Percentiles rank a stretch among this genome's conserved stretches.
These are phyloP conservation scores for Ogataea naganishii DNA, from an alignment of 805 yeast species.

Conservation along the genomic window DNA sequence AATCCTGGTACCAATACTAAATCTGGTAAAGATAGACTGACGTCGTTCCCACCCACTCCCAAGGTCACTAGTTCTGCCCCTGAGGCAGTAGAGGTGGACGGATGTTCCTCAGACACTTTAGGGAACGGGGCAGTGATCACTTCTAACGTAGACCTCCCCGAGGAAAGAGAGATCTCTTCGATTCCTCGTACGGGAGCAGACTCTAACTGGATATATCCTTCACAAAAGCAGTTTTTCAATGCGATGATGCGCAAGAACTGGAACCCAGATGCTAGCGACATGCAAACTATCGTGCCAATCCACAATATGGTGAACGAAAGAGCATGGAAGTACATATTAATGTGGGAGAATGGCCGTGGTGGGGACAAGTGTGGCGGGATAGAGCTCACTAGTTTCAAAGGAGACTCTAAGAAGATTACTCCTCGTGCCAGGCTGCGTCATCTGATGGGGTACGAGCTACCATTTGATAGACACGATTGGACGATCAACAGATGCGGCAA, in stretches of 20 bases:
- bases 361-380: slow-evolving; percentile 76
- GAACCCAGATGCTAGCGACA: slow-evolving; percentile 73
- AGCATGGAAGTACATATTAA: slow-evolving; percentile 77
- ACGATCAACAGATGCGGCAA: slow-evolving; percentile 75
- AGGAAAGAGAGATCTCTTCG: slow-evolving; percentile 69
- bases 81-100: slow-evolving; percentile 31
- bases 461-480: slow-evolving; percentile 98
- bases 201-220: slow-evolving; percentile 88
- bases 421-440: slow-evolving; percentile 77
- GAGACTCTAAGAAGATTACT: slow-evolving; percentile 76
- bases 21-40: too few species aligned
- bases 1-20: too few species aligned
- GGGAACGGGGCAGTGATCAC: slow-evolving; percentile 24
- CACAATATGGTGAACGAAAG: slow-evolving; percentile 91
- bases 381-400: slow-evolving; percentile 76
- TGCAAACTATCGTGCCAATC: slow-evolving; percentile 87
- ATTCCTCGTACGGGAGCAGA: slow-evolving; percentile 71
- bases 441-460: slow-evolving; percentile 61
- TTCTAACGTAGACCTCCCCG: slow-evolving; percentile 41
- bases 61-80: slow-evolving; percentile 19
- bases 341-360: slow-evolving; percentile 67
- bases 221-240: slow-evolving; percentile 88
- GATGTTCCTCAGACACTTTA: slow-evolving; percentile 38
- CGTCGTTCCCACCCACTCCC: too few species aligned
- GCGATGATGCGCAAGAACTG: slow-evolving; percentile 91